Evolutionary conservation across 257 asterid species (phyloP), one percentile per base, ranked within the genome.

Genomic region (Verbena officinalis): DNA sequence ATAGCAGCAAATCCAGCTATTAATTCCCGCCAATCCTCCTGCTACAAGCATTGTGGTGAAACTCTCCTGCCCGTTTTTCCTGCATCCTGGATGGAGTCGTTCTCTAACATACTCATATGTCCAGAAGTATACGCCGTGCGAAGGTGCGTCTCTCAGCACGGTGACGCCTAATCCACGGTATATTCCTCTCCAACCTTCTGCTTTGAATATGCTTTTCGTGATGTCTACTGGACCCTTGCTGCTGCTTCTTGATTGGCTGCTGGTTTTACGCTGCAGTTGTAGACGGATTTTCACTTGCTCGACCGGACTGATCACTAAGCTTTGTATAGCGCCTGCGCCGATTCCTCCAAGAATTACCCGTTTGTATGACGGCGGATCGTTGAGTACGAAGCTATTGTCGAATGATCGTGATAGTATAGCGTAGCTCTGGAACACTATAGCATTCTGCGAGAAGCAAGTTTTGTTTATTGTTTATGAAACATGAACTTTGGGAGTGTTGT

Each of bases 241-340:
- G 55, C 9, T 40, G 19, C 51, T 16, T 13, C 51, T 16, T 13
- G 76, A 15, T 64, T 63, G 76, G 8, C 10, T 53, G 3, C 50
- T 40, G 64, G 67, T 27, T 53, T 49, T 75, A 16, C 33, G 71
- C 59, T 81, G 88, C 33, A 86, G 59, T 13, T 91, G 98, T 3
- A 91, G 79, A 13, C 85, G 92, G 65, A 91, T 91, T 79, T 91
- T 91, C 22, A 89, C 67, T 13, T 86, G 80, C 70, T 91, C 98
- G 7, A 91, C 85, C 0, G 96, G 96, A 78, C 86, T 81, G 19
- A 89, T 77, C 24, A 89, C 36, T 24, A 88, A 61, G 78, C 95
- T 85, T 42, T 89, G 98, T 15, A 79, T 59, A 6, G 81, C 82
- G 9, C 96, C 98, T 3, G 96, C 71, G 36, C 90, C 87, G 5